Evolutionary conservation across 352 stramenopile species (phyloP).

Genomic region (Phytophthora nicotianae): DNA sequence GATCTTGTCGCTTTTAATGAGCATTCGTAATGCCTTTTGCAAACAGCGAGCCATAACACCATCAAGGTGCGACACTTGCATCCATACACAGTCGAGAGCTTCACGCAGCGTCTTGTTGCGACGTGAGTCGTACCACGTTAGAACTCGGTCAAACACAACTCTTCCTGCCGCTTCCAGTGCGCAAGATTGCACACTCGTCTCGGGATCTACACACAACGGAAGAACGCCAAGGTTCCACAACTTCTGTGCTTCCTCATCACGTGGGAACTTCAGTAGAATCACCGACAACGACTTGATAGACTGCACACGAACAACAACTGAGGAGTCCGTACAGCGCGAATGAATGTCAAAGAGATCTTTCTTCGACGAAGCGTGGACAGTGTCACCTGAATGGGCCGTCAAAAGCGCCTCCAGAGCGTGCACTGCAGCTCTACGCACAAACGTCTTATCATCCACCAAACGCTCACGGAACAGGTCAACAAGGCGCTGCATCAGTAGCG

Average conservation of each 20-base stretch:
- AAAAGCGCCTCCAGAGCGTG: conserved; percentile 81
- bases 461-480: conserved; percentile 78
- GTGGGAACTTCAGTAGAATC: conserved; percentile 74
- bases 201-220: conserved; percentile 80
- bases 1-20: conserved; percentile 72
- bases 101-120: conserved; percentile 38
- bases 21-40: conserved; percentile 72
- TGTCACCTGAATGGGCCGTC: conserved; percentile 47
- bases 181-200: conserved; percentile 73
- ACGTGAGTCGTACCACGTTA: conserved; percentile 57
- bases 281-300: conserved; percentile 81
- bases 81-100: conserved; percentile 55
- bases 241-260: conserved; percentile 71
- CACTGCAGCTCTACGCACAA: conserved; percentile 77
- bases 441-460: conserved; percentile 83
- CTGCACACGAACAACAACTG: conserved; percentile 80
- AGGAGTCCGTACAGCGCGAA: conserved; percentile 72
- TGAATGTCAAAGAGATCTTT: conserved; percentile 84
- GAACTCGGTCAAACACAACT: conserved; percentile 73
- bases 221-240: conserved; percentile 87
- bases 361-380: conserved; percentile 56
- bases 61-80: conserved; percentile 72
- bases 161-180: conserved; percentile 61
- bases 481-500: conserved; percentile 66
- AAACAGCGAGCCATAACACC: conserved; percentile 77